phyloP scores from a whole-genome alignment of 2,329 filamentous ascomycete species.

The Penicillium sp. region DNA sequence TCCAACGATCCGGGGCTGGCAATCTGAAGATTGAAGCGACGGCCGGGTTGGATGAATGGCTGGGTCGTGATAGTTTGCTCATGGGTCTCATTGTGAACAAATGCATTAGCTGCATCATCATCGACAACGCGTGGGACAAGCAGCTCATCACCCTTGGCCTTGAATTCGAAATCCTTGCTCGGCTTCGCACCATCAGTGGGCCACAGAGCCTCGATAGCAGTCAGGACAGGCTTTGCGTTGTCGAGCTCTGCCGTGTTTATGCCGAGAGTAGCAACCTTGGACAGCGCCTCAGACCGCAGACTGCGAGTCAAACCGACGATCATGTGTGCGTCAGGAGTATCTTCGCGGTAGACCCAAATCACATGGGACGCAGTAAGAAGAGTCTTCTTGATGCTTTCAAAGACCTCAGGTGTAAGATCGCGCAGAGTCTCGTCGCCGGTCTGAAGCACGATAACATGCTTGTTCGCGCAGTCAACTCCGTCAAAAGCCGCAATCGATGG shows the following conservation, averaged over 20 bases:
- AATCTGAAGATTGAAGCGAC: slow-evolving; percentile 25
- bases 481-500: slow-evolving; percentile 8
- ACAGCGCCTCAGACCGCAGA: slow-evolving; percentile 25
- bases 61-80: slow-evolving; percentile 22
- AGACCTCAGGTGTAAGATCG: slow-evolving; percentile 9
- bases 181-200: slow-evolving; percentile 10
- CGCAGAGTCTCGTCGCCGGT: slow-evolving; percentile 16
- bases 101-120: slow-evolving; percentile 20
- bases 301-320: slow-evolving; percentile 27
- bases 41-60: slow-evolving; percentile 21
- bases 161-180: slow-evolving; percentile 24
- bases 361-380: slow-evolving; percentile 19
- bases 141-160: slow-evolving; percentile 14
- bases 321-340: slow-evolving; percentile 27
- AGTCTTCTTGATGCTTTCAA: slow-evolving; percentile 16
- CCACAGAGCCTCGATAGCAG: slow-evolving; percentile 18
- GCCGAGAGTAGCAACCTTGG: slow-evolving; percentile 25
- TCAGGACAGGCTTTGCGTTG: slow-evolving; percentile 8
- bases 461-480: slow-evolving; percentile 9
- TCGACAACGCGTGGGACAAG: slow-evolving; percentile 21
- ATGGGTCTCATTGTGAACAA: slow-evolving; percentile 26
- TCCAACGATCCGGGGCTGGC: slow-evolving; percentile 23
- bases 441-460: slow-evolving; percentile 21
- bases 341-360: slow-evolving; percentile 26
- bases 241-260: slow-evolving; percentile 16